Conservation (phyloP, 805 yeast species). For the Wilhelminamyces savonicus region DNA sequence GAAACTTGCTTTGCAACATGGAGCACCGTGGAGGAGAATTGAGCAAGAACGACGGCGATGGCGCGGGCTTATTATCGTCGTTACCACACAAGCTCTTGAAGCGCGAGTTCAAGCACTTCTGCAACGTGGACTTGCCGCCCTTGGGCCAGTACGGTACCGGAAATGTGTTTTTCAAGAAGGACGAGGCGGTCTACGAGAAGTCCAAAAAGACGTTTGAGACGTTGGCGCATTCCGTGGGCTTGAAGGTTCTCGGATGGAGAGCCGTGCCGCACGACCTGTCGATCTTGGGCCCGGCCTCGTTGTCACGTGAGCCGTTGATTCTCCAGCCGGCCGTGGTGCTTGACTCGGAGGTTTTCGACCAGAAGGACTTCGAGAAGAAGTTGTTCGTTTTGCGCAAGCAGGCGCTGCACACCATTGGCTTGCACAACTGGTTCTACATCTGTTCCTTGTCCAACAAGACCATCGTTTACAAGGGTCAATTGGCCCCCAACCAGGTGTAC, state of each 20-base stretch:
- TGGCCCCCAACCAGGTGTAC: slow-evolving; percentile 94
- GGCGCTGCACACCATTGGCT: slow-evolving; percentile 83
- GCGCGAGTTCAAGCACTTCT: slow-evolving; percentile 74
- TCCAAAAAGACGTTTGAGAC: slow-evolving; percentile 75
- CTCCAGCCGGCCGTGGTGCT: slow-evolving; percentile 91
- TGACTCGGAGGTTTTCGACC: slow-evolving; percentile 23
- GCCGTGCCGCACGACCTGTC: slow-evolving; percentile 91
- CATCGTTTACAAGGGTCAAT: slow-evolving; percentile 95
- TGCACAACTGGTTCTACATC: slow-evolving; percentile 96
- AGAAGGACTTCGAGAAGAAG: slow-evolving; percentile 68
- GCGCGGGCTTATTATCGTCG: slow-evolving; percentile 94
- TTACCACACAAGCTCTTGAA: slow-evolving; percentile 84
- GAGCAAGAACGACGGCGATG: slow-evolving; percentile 96
- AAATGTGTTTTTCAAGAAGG: slow-evolving; percentile 88
- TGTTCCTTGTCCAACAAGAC: slow-evolving; percentile 85
- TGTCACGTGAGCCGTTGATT: slow-evolving; percentile 85
- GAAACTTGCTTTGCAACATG: slow-evolving; percentile 88
- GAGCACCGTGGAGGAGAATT: slow-evolving; percentile 99
- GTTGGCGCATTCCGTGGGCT: slow-evolving; percentile 69
- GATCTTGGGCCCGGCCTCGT: slow-evolving; percentile 89
- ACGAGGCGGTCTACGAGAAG: slow-evolving; percentile 59
- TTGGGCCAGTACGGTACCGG: slow-evolving; percentile 93
- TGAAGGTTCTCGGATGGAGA: slow-evolving; percentile 91
- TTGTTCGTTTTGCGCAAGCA: slow-evolving; percentile 84
- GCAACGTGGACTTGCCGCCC: slow-evolving; percentile 63